Base-by-base conservation (phyloP, 2,329 filamentous ascomycete genomes). In the Pochonia chlamydosporia region DNA sequence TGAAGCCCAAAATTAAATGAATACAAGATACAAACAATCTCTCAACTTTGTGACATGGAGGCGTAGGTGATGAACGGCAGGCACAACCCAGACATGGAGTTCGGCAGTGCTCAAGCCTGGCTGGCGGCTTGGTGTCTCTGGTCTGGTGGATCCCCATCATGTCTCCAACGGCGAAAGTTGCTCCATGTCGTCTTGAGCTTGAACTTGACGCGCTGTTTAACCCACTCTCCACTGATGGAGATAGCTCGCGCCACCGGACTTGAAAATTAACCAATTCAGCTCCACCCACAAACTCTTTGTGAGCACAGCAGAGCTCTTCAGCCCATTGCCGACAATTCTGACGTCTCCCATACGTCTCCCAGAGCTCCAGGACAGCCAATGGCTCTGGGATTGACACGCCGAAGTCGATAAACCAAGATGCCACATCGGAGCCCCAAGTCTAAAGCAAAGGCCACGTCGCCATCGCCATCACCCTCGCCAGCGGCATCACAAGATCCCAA, bases 361-460 rank as follows among this genome's bases (percentile, higher is more conserved):
- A 43, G 49, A 49, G 47, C 47, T 37, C 28, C 46, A 25, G 52
- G 49, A 46, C 46, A 53, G 39, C 52, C 61, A 59, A 63, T 64
- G 62, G 62, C 56, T 52, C 47, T 47, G 42, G 40, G 40, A 43
- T n/a, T 40, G 52, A 49, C 46, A 26, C 36, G 31, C 33, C 44
- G 36, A 37, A 40, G 44, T 44, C 39, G 18, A 46, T 54, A 51
- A 54, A 54, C 24, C 44, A 45, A 36, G 36, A 66, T 65, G 63
- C 54, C 60, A 40, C 51, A 55, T 39, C 42, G 44, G 43, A 60
- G 52, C 46, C 52, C 55, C 43, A 62, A 51, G 39, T 31, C 49
- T 49, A 57, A 59, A 48, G 44, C 59, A 25, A 57, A 59, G 50
- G 52, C 46, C 43, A 45, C 52, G 47, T 47, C 52, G 39, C 41